Conservation (phyloP, 768 basidiomycete genomes). For the Russula vinacea region DNA sequence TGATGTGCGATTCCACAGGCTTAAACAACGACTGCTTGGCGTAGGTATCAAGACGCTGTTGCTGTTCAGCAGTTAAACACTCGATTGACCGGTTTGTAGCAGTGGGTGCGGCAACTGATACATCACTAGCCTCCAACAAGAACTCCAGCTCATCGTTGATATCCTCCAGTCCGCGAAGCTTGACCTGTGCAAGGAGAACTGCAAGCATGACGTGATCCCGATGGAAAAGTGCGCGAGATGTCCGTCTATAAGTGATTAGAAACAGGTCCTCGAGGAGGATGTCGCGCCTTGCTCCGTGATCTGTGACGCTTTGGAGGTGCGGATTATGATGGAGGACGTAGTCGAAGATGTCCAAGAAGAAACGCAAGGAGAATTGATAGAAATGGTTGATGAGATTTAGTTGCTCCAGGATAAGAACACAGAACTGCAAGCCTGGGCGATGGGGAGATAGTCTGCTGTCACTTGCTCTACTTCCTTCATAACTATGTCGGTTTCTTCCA, state of each 20-base stretch:
- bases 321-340: constrained; percentile 91
- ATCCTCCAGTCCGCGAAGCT: constrained; percentile 74
- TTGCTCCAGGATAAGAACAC: constrained; percentile 95
- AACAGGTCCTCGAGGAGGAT: constrained; percentile 88
- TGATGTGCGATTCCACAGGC: constrained; percentile 62
- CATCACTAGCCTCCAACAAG: constrained; percentile 84
- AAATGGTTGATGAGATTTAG: constrained; percentile 93
- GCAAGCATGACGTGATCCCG: constrained; percentile 89
- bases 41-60: constrained; percentile 63
- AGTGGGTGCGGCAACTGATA: constrained; percentile 42
- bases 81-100: constrained; percentile 42
- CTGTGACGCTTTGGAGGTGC: constrained; percentile 74
- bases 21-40: constrained; percentile 75
- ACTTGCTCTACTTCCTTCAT: constrained; percentile 97
- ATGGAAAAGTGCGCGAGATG: constrained; percentile 86
- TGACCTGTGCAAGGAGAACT: constrained; percentile 85
- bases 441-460: constrained; percentile 87
- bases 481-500: constrained; percentile 92
- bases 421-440: constrained; percentile 94
- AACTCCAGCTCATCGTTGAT: constrained; percentile 85
- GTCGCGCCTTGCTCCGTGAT: constrained; percentile 67
- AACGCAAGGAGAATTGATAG: constrained; percentile 96
- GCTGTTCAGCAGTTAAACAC: constrained; percentile 65
- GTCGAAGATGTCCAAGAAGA: constrained; percentile 99
- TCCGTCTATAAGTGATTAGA: constrained; percentile 81